phyloP scores from a whole-genome alignment of 2,329 filamentous ascomycete species.

The Byssoonygena ceratinophila region DNA sequence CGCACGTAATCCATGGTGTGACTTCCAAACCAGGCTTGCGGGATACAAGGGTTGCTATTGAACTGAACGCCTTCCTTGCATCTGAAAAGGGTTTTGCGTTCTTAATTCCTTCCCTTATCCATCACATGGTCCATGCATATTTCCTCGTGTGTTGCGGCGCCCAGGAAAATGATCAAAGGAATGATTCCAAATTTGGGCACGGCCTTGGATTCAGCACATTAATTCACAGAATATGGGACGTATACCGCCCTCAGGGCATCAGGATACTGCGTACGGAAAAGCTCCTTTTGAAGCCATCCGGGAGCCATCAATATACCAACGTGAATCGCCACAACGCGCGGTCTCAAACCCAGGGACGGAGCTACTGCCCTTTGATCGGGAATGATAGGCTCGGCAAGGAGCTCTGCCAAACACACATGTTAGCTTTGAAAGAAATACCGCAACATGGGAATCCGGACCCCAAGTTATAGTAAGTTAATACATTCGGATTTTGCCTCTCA shows the following conservation, averaged over 20 bases:
- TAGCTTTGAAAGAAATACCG: slow-evolving; percentile 12
- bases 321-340: neutral
- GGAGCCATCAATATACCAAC: neutral
- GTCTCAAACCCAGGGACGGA: neutral
- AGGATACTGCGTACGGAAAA: neutral
- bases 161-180: neutral
- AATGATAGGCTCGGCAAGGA: slow-evolving; percentile 2
- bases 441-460: neutral
- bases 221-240: slow-evolving; percentile 12
- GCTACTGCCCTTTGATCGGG: neutral
- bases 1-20: slow-evolving; percentile 4
- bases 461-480: slow-evolving; percentile 12
- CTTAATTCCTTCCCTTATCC: slow-evolving; percentile 12
- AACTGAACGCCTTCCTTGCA: neutral
- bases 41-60: slow-evolving; percentile 14
- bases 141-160: slow-evolving; percentile 18
- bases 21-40: slow-evolving; percentile 8
- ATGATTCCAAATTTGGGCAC: slow-evolving; percentile 13
- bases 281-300: neutral
- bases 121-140: slow-evolving; percentile 19
- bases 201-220: slow-evolving; percentile 16
- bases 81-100: neutral
- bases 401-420: slow-evolving; percentile 10
- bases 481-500: neutral
- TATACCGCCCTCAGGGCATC: neutral